Conservation (phyloP, 2,329 filamentous ascomycete species). For the Akanthomyces uredinophilus region DNA sequence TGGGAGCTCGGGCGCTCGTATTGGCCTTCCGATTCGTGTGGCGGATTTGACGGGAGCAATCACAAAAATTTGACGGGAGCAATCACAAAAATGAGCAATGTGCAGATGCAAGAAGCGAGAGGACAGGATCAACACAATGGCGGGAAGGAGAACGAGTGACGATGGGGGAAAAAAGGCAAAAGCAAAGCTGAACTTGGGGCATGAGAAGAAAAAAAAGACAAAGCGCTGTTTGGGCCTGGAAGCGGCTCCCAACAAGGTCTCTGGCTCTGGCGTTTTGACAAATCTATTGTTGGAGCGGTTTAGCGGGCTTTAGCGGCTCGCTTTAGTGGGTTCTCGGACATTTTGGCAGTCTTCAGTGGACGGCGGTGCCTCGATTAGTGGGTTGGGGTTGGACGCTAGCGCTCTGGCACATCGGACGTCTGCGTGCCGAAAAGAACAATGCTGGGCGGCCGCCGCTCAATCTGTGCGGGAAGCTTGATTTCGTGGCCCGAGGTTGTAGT, state of each 20-base stretch:
- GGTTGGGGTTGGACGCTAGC: not conserved
- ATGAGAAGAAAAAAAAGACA: not conserved
- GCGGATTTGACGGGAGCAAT: not conserved
- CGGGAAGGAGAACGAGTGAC: not conserved
- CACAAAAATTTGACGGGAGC: not conserved
- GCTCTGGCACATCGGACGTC: not conserved
- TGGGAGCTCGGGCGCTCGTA: not conserved
- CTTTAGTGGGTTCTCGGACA: not conserved
- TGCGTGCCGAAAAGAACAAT: not conserved
- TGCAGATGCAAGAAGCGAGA: not conserved
- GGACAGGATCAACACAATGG: not conserved
- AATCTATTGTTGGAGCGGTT: not conserved
- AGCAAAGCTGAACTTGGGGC: not conserved
- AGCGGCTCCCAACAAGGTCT: not conserved
- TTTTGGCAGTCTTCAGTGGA: not conserved
- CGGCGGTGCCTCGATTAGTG: constrained; percentile 3
- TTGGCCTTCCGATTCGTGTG: not conserved
- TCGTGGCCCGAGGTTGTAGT: too few relatives aligned
- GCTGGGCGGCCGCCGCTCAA: too few relatives aligned
- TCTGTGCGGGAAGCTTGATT: not conserved
- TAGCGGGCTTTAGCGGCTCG: not conserved
- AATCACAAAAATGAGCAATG: not conserved
- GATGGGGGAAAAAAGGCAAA: not conserved
- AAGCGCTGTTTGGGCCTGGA: not conserved
- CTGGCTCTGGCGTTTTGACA: not conserved